phyloP scores from a whole-genome alignment of 1,139 yeast genomes.

The Debaryomyces fabryi region DNA sequence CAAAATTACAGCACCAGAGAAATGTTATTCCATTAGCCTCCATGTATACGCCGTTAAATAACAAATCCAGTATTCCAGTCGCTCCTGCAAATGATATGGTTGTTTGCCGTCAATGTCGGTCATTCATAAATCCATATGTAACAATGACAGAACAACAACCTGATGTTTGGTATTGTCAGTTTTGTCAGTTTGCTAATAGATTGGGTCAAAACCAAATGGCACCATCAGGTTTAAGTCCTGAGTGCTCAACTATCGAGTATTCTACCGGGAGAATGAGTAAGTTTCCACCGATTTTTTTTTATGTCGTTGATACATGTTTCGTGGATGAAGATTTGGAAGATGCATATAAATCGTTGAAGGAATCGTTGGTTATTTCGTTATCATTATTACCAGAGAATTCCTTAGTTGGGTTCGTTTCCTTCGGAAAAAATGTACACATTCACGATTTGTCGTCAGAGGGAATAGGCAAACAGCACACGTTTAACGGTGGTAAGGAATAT shows the following conservation, averaged over 20 bases:
- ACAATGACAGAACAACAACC: slow-evolving; percentile 25
- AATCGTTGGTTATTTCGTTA: slow-evolving; percentile 54
- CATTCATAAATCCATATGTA: slow-evolving; percentile 62
- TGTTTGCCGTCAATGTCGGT: slow-evolving; percentile 60
- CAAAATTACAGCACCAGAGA: slow-evolving; percentile 59
- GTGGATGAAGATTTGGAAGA: slow-evolving; percentile 45
- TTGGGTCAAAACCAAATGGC: slow-evolving; percentile 26
- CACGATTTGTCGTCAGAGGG: slow-evolving; percentile 53
- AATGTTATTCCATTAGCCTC: slow-evolving; percentile 66
- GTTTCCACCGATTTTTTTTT: slow-evolving; percentile 57
- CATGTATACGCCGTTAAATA: slow-evolving; percentile 67
- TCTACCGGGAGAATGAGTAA: slow-evolving; percentile 46
- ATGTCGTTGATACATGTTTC: slow-evolving; percentile 69
- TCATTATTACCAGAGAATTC: slow-evolving; percentile 64
- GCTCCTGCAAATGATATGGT: slow-evolving; percentile 38
- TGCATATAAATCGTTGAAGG: slow-evolving; percentile 53
- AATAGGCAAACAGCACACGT: slow-evolving; percentile 36
- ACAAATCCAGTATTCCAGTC: slow-evolving; percentile 45
- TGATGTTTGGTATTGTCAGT: slow-evolving; percentile 64
- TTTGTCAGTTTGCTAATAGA: slow-evolving; percentile 60
- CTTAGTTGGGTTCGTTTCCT: slow-evolving; percentile 59
- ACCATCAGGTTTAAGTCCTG: slow-evolving; percentile 42
- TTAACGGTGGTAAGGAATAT: slow-evolving; percentile 65
- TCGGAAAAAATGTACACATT: slow-evolving; percentile 65
- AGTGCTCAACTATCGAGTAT: slow-evolving; percentile 62